Conservation (phyloP, 1,284 basidiomycete genomes). For the Boletus mariae region DNA sequence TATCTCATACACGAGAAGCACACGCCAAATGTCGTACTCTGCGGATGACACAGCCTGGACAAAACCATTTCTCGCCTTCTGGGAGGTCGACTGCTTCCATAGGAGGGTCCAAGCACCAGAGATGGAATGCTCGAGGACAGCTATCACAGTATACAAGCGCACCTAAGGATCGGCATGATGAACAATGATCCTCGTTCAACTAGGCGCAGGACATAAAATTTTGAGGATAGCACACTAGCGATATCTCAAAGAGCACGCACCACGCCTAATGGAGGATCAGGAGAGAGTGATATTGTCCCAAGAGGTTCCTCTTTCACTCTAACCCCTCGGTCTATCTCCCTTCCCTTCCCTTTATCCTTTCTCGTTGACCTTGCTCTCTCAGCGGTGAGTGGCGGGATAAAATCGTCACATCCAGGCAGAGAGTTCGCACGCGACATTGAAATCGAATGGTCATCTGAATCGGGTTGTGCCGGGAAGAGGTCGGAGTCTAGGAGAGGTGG, state of each 20-base stretch:
- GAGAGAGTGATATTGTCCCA: constrained; percentile 44
- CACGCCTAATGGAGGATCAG: constrained; percentile 42
- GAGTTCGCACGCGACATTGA: constrained; percentile 60
- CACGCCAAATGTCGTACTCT: constrained; percentile 48
- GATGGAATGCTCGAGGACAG: constrained; percentile 93
- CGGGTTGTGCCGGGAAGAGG: constrained; percentile 42
- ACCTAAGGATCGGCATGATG: constrained; percentile 80
- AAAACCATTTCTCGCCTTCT: constrained; percentile 92
- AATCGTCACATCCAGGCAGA: constrained; percentile 46
- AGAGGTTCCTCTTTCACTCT: constrained; percentile 72
- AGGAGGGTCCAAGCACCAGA: constrained; percentile 94
- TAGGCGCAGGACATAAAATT: constrained; percentile 33
- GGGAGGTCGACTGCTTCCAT: constrained; percentile 83
- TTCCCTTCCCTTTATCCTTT: constrained; percentile 62
- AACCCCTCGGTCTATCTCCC: constrained; percentile 51
- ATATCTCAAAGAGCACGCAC: constrained; percentile 35
- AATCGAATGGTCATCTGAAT: constrained; percentile 46
- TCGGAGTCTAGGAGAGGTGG: constrained; percentile 39
- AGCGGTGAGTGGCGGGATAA: constrained; percentile 24
- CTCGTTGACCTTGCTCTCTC: constrained; percentile 36
- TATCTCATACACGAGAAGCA: constrained; percentile 6
- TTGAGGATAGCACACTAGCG: constrained; percentile 14
- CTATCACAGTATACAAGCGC: constrained; percentile 93
- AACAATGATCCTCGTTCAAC: constrained; percentile 94
- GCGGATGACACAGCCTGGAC: constrained; percentile 68